phyloP scores from a whole-genome alignment of 306 rosid species.

The Trifolium subterraneum region DNA sequence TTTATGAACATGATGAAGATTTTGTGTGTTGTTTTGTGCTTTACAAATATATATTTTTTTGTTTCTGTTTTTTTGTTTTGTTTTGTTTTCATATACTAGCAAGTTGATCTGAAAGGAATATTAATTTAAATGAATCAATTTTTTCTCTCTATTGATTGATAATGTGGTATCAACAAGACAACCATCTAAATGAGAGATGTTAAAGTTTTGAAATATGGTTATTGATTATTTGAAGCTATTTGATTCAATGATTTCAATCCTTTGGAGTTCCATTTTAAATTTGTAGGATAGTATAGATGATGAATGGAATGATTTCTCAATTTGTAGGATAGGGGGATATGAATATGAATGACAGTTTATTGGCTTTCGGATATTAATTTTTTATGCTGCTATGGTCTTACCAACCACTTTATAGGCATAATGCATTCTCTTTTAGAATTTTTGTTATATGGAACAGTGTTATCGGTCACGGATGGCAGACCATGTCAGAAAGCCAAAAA shows the following conservation, averaged over 20 bases:
- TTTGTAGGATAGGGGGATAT: not conserved
- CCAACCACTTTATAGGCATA: not conserved
- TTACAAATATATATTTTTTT: constrained; percentile 22
- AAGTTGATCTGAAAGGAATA: constrained; percentile 33
- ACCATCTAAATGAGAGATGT: constrained; percentile 9
- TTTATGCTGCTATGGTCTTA: constrained; percentile 6
- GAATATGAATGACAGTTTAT: constrained; percentile 10
- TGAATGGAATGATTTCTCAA: not conserved
- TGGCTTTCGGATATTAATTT: not conserved
- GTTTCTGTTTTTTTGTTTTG: not conserved
- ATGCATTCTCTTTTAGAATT: constrained; percentile 12
- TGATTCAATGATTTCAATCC: constrained; percentile 22
- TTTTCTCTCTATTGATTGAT: constrained; percentile 14
- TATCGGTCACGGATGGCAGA: not conserved
- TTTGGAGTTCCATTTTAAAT: constrained; percentile 8
- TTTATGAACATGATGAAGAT: constrained; percentile 9
- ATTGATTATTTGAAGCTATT: constrained; percentile 35
- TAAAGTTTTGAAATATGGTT: constrained; percentile 3
- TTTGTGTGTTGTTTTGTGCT: constrained; percentile 15
- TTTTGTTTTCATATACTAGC: not conserved
- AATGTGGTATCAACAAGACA: constrained; percentile 9
- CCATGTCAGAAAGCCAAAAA: not conserved
- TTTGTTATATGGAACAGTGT: not conserved
- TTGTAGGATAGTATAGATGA: constrained; percentile 24
- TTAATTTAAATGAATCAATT: not conserved